Evolutionary conservation across 164 flowering plant species (phyloP), one percentile per base, ranked within the genome.

Genomic region (Stephania yunnanensis): DNA sequence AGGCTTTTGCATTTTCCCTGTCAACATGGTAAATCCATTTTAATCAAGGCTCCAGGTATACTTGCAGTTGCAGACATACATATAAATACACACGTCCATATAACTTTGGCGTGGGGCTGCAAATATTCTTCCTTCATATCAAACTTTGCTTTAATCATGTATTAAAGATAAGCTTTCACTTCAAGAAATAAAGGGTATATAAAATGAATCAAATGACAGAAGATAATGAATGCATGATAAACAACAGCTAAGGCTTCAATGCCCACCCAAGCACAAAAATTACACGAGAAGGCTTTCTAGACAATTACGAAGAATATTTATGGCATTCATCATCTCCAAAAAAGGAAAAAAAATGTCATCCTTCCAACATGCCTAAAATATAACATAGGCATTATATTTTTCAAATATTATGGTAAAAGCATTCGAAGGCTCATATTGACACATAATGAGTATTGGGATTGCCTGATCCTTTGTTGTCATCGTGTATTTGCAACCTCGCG

Each of bases 1-100:
- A 64, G 98, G 92, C 80, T 88, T 92, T 72, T 95, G 98, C 95
- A 93, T 88, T 81, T 89, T 92, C 11, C 99, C 99, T 95, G 86
- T 25, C 77, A 70, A 63, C 31, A 73, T 7, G 50, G 9, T 8
- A 8, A 12, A 48, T 48, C 10, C 13, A 36, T 48, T 48, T 8
- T 8, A 55, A 55, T 55, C 19, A 55, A 55, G 17, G 63, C 5
- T 6, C 53, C 53, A 48, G 53, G 53, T 8, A 48, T 55, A 4
- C 13, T 25, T 25, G 25, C 25, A 25, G 25, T 25, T 25, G 25
- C 25, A 25, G 25, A 12, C 5, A 15, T 12, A 12, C 8, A 19
- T 11, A 55, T 13, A 15, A 1, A 55, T 17, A 55, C 13, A 55
- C 6, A 55, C 42, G 4, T 1, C 2, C 42, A 36, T 36, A 13